Evolutionary conservation across 768 basidiomycete species (phyloP).

Genomic region (Chalciporus piperatus): DNA sequence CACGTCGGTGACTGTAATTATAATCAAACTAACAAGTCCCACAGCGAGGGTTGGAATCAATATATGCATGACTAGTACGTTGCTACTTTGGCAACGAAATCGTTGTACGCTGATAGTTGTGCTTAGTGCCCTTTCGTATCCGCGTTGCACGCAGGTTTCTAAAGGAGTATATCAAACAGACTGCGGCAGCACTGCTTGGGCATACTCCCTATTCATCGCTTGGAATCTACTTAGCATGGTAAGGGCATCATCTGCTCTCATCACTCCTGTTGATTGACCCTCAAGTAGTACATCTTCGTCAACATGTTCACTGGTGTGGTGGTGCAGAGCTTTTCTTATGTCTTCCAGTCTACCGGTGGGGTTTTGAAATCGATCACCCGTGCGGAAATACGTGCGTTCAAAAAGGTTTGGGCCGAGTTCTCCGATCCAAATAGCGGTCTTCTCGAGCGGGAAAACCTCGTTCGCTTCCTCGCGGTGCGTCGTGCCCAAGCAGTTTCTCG

Average conservation of each 20-base stretch:
- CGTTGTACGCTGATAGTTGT: not conserved
- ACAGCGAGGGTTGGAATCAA: slow-evolving; percentile 92
- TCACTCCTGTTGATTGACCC: not conserved
- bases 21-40: slow-evolving; percentile 5
- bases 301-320: slow-evolving; percentile 98
- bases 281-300: slow-evolving; percentile 82
- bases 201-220: slow-evolving; percentile 83
- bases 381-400: slow-evolving; percentile 92
- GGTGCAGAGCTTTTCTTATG: slow-evolving; percentile 94
- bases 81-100: not conserved
- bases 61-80: slow-evolving; percentile 94
- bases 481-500: not conserved
- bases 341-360: slow-evolving; percentile 85
- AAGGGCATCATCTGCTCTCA: not conserved
- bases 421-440: slow-evolving; percentile 77
- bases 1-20: not conserved
- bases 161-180: slow-evolving; percentile 60
- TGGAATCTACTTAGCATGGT: slow-evolving; percentile 98
- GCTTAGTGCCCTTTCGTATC: slow-evolving; percentile 68
- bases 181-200: slow-evolving; percentile 83
- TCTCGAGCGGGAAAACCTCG: slow-evolving; percentile 66
- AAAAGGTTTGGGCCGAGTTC: slow-evolving; percentile 89
- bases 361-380: slow-evolving; percentile 73
- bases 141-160: slow-evolving; percentile 68
- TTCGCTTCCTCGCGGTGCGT: slow-evolving; percentile 80